These are phyloP conservation scores for Quillaja saponaria DNA, from an alignment of 306 rosid species.

Conservation along the genomic window DNA sequence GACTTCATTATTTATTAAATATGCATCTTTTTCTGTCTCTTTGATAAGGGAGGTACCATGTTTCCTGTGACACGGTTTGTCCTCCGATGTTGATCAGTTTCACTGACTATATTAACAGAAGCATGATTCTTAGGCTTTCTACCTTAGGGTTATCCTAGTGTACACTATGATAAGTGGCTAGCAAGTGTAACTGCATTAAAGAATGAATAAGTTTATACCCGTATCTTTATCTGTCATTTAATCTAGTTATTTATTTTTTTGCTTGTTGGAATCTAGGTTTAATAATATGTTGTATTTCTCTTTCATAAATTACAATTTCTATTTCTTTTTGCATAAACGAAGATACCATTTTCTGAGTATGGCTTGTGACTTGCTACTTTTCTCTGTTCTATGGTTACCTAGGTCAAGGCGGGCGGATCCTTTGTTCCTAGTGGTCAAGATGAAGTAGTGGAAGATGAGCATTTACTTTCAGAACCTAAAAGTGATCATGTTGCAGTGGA, in stretches of 20 bases:
- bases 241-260: too few species aligned
- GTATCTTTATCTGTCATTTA: not conserved
- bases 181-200: constrained; percentile 4
- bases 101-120: not conserved
- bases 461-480: constrained; percentile 63
- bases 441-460: constrained; percentile 57
- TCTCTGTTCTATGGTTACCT: constrained; percentile 20
- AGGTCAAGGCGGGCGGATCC: constrained; percentile 64
- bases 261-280: too few species aligned
- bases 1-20: not conserved
- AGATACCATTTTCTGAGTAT: too few species aligned
- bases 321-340: constrained; percentile 15
- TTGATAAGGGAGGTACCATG: not conserved
- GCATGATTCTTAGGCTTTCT: not conserved
- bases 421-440: constrained; percentile 53
- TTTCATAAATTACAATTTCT: not conserved
- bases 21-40: not conserved
- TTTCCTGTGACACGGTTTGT: not conserved
- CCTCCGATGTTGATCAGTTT: not conserved
- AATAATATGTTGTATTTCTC: constrained; percentile 4
- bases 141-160: constrained; percentile 3
- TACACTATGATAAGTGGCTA: constrained; percentile 8
- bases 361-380: constrained; percentile 17
- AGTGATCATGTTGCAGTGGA: constrained; percentile 50
- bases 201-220: too few species aligned